These are phyloP conservation scores for Aplosporella prunicola DNA, from an alignment of 2,329 filamentous ascomycete species.

Conservation along the genomic window DNA sequence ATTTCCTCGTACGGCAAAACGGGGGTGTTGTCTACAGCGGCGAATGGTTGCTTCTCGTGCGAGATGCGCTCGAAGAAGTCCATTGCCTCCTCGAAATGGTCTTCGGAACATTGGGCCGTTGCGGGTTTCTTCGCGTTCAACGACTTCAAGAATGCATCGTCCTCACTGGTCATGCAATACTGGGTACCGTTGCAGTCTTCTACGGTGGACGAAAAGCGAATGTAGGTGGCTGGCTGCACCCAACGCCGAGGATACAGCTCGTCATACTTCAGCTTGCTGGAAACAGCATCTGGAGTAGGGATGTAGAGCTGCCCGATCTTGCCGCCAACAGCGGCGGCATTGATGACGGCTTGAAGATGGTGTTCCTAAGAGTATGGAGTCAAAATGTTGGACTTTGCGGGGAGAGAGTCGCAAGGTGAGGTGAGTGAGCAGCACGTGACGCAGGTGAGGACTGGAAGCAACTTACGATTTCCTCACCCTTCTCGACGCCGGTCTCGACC, in stretches of 20 bases:
- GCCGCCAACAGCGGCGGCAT: conserved; percentile 49
- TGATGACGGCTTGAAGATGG: conserved; percentile 82
- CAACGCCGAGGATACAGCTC: conserved; percentile 73
- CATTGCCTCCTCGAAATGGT: conserved; percentile 91
- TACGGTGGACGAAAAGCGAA: conserved; percentile 95
- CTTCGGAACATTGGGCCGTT: conserved; percentile 63
- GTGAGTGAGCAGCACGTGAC: conserved; percentile 15
- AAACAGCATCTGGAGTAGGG: conserved; percentile 55
- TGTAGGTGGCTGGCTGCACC: conserved; percentile 81
- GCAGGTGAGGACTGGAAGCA: conserved; percentile 22
- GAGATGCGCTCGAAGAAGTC: conserved; percentile 88
- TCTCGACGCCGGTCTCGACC: conserved; percentile 93
- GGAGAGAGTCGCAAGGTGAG: neutral
- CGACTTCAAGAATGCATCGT: conserved; percentile 72
- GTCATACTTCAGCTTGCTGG: conserved; percentile 70
- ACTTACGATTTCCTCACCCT: conserved; percentile 94
- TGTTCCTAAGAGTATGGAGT: conserved; percentile 59
- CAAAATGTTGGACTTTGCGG: neutral
- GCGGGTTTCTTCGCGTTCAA: conserved; percentile 69
- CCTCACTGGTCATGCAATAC: conserved; percentile 92
- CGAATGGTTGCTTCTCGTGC: conserved; percentile 74
- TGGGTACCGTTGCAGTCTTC: conserved; percentile 85
- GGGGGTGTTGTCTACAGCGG: conserved; percentile 78
- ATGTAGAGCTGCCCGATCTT: conserved; percentile 57
- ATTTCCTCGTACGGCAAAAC: conserved; percentile 49